Evolutionary conservation across 441 rosid genomes (phyloP), one percentile per base, ranked within the genome.

Genomic region (Flueggea neowawraea): DNA sequence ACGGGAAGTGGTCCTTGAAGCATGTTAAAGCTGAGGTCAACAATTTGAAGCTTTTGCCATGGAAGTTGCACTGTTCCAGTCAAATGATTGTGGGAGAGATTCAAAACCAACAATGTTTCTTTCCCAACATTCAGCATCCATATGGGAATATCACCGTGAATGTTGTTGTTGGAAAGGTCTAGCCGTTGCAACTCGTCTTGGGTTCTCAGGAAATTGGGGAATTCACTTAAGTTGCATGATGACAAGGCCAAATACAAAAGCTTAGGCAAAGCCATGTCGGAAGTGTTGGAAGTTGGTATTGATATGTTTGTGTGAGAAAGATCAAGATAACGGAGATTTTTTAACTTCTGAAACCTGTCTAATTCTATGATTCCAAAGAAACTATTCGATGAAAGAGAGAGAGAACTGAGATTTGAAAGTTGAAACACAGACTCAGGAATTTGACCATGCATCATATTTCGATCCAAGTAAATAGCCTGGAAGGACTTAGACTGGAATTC

Each of bases 61-160:
- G 31, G 28, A 16, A 15, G 57, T 31, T 54, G 32, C 16, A 12
- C 32, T 3, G 31, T 15, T 11, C 13, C 57, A 12, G 28, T 31
- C 12, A 59, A 56, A 15, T 4, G 43, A 12, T 72, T 63, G 13
- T 10, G 6, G 0, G 73, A 63, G 44, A 64, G 69, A 31, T 56
- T 52, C n/a, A 64, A 33, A 47, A 9, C 4, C 4, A 0, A 9
- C 50, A 47, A 47, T 47, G 50, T 47, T 9, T 47, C 50, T 47
- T 47, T 47, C 50, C 50, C 50, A 10, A 47, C 50, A 47, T 47
- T 14, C n/a, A 4, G 4, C 50, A 47, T 47, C 50, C 50, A 47
- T 47, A 0, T 10, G 4, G 50, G 50, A 47, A 47, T 11, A 9
- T 12, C n/a, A 10, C 50, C 50, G 4, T 6, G 50, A 47, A 47